These are phyloP conservation scores for Stentor coeruleus DNA, from an alignment of 73 alveolate species.

Conservation along the genomic window DNA sequence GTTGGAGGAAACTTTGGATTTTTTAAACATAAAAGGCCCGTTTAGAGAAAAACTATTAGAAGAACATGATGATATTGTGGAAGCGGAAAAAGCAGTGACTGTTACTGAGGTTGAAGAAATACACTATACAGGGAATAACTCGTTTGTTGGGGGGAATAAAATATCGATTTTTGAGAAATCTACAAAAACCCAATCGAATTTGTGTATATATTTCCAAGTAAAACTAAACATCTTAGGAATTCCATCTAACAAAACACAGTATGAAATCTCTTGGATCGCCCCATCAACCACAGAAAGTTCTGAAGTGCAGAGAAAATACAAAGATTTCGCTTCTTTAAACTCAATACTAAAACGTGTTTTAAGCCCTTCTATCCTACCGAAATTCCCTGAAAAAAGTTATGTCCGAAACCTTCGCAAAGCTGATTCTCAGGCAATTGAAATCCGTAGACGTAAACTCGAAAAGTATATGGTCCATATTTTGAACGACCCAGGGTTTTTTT, in stretches of 20 bases:
- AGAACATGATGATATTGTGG: not conserved
- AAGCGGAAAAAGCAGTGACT: not conserved
- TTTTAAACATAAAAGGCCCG: constrained; percentile 1
- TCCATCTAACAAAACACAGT: not conserved
- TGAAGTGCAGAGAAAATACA: not conserved
- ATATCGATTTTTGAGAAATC: not conserved
- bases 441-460: not conserved
- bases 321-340: not conserved
- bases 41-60: not conserved
- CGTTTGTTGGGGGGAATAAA: not conserved
- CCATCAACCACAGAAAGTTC: not conserved
- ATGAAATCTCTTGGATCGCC: not conserved
- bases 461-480: not conserved
- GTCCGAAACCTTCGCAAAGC: not conserved
- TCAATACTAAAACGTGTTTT: not conserved
- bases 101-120: not conserved
- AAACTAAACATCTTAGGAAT: not conserved
- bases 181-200: not conserved
- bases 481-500: constrained; percentile 15
- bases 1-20: constrained; percentile 2
- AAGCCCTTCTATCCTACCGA: not conserved
- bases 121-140: not conserved
- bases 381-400: not conserved
- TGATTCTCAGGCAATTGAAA: constrained; percentile 1
- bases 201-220: not conserved